phyloP scores from a whole-genome alignment of 2,329 filamentous ascomycete species.

The Trichoderma polysporum region DNA sequence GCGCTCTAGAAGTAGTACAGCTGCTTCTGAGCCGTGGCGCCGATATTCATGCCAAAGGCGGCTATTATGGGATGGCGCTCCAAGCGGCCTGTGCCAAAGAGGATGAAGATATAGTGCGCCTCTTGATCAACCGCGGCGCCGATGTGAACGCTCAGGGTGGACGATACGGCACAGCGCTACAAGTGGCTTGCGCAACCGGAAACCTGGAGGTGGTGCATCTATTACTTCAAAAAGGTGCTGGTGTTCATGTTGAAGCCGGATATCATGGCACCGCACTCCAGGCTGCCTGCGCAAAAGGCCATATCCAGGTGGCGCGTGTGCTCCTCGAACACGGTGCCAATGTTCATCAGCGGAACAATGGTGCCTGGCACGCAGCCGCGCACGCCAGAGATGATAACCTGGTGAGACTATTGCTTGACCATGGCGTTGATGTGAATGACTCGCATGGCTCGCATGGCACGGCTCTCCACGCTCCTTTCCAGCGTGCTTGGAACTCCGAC shows the following conservation, averaged over 20 bases:
- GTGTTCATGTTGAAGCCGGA: not conserved
- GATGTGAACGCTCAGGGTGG: not conserved
- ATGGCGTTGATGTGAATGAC: not conserved
- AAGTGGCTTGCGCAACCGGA: not conserved
- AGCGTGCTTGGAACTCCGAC: not conserved
- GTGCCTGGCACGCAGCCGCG: not conserved
- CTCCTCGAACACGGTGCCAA: not conserved
- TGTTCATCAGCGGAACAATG: not conserved
- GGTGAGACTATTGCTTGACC: not conserved
- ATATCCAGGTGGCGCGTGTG: not conserved
- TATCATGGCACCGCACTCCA: not conserved
- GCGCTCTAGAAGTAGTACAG: not conserved
- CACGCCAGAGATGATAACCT: not conserved
- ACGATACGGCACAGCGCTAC: not conserved
- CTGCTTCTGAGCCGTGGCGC: not conserved
- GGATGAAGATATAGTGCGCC: not conserved
- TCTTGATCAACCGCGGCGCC: not conserved
- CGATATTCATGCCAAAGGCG: not conserved
- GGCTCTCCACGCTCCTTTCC: not conserved
- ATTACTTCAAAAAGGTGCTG: not conserved
- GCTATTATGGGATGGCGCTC: not conserved
- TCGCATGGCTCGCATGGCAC: not conserved
- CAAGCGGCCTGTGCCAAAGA: not conserved
- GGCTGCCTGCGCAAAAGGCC: not conserved
- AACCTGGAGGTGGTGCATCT: not conserved